Base-by-base conservation (phyloP, 345 rosid genomes). In the Salix suchowensis region DNA sequence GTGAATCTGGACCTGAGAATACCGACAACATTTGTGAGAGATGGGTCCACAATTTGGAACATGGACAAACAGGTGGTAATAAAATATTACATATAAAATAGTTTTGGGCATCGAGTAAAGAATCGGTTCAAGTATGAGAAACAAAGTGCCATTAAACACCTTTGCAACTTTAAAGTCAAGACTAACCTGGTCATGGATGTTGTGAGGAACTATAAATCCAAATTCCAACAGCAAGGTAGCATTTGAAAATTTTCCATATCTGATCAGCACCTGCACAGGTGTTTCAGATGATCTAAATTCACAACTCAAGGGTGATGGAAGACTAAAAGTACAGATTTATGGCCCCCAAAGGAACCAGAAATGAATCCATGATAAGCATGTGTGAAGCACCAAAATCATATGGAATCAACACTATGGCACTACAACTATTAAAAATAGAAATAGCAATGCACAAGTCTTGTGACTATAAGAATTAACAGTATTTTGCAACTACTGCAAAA, bases 211-310 rank as follows among this genome's bases (percentile, higher is more conserved):
- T 11, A 94, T 84, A 84, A 94, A 94, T 65, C 97, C 98, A 32
- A 88, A 94, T 77, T 92, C 97, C 84, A 89, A 82, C 79, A 91
- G 80, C 83, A 94, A 87, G 68, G 86, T 81, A 21, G 94, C 89
- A 88, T 94, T 94, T 70, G 97, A 73, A 84, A 89, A 81, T 77
- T 88, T 87, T 37, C 98, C 98, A 44, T 94, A 92, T 21, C 84
- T 82, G 79, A 94, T 88, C 74, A 86, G 71, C 65, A 94, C 90
- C 97, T 92, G 74, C 40, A 71, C 55, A 80, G 80, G 42, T 46
- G 68, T 50, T 76, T 70, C 55, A 60, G 78, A 32, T 67, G 18
- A 46, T 46, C 52, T 46, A 46, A 46, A 46, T 46, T 44, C 16
- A 12, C 55, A 66, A 52, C 68, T 71, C 60, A 50, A 65, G 71